Percentiles rank a stretch among this genome's conserved stretches.
These are phyloP conservation scores for Claviceps sp. DNA, from an alignment of 2,329 filamentous ascomycete species.

Conservation along the genomic window DNA sequence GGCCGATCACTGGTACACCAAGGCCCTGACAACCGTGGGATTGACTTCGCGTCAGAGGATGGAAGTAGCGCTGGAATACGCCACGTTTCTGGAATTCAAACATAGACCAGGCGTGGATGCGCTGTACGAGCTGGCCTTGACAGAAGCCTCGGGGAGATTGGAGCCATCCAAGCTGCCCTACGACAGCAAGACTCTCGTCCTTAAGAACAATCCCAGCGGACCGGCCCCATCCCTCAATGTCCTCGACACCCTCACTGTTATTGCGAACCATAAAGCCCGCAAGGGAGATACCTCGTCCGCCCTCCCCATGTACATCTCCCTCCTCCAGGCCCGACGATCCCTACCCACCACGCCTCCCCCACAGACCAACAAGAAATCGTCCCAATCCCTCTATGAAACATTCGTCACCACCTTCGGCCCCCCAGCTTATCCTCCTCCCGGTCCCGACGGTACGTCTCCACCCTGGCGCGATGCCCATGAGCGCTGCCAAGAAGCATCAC, in stretches of 20 bases:
- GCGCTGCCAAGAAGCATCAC: conserved; percentile 69
- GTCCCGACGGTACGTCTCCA: conserved; percentile 53
- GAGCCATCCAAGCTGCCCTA: conserved; percentile 30
- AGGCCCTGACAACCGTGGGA: conserved; percentile 66
- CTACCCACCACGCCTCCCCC: conserved; percentile 28
- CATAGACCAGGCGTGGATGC: conserved; percentile 49
- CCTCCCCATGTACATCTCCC: conserved; percentile 72
- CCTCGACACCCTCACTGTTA: conserved; percentile 58
- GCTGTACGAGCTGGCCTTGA: conserved; percentile 63
- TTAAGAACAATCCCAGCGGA: conserved; percentile 37
- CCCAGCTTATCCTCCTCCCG: conserved; percentile 56
- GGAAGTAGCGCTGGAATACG: conserved; percentile 71
- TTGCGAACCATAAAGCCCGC: conserved; percentile 66
- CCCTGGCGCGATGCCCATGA: conserved; percentile 51
- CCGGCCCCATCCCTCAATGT: conserved; percentile 57
- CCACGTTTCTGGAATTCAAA: conserved; percentile 74
- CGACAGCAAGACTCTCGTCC: conserved; percentile 47
- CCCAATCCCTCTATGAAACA: conserved; percentile 9
- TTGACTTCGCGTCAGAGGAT: conserved; percentile 68
- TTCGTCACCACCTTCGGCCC: conserved; percentile 20
- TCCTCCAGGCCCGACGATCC: conserved; percentile 64
- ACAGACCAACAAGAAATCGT: conserved; percentile 6
- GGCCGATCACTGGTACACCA: conserved; percentile 68
- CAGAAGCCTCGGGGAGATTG: conserved; percentile 52
- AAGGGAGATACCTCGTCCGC: conserved; percentile 53